Evolutionary conservation across 2,329 filamentous ascomycete species (phyloP), one percentile per base, ranked within the genome.

Genomic region (Fusarium euwallaceae): DNA sequence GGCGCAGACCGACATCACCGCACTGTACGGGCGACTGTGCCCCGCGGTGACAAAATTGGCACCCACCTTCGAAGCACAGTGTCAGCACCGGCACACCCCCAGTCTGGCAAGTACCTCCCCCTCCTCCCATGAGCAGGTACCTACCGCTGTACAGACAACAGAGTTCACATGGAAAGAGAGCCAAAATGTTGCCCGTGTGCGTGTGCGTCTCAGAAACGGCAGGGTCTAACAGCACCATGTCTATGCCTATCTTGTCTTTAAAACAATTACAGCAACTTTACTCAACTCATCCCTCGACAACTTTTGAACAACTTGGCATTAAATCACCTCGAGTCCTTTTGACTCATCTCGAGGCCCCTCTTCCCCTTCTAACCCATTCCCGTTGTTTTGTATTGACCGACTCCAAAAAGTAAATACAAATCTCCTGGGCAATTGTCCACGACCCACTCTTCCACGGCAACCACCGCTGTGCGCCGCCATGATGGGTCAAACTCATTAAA

Each of bases 371-470:
- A 66, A 60, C 37, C 58, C 59, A 43, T 72, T 75, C 64, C 61
- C 53, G 36, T 70, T 79, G 73, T 79, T 79, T 79, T 79, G 71
- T 77, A 72, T 79, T 77, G 67, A 67, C 66, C 63, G 56, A 55
- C 27, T 39, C 14, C 32, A 59, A 66, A 66, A 73, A 70, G 74
- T 78, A 78, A 78, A 78, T 71, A 78, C 43, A 45, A 45, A 48
- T 71, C 53, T 63, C 56, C 59, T n/a, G 29, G 58, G 64, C 66
- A 67, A 73, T 68, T 64, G 63, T 69, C 56, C 61, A 43, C 32
- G 65, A 69, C 72, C 77, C 77, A 79, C 77, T 61, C 77, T 79
- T 78, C 77, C 77, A 71, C 39, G 29, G 77, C 77, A 79, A 79
- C 77, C 77, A 66, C 70, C 65, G 66, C 61, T 60, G 61, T 27